These are phyloP conservation scores for Cordia subcordata DNA, from an alignment of 257 asterid genomes.

Conservation along the genomic window DNA sequence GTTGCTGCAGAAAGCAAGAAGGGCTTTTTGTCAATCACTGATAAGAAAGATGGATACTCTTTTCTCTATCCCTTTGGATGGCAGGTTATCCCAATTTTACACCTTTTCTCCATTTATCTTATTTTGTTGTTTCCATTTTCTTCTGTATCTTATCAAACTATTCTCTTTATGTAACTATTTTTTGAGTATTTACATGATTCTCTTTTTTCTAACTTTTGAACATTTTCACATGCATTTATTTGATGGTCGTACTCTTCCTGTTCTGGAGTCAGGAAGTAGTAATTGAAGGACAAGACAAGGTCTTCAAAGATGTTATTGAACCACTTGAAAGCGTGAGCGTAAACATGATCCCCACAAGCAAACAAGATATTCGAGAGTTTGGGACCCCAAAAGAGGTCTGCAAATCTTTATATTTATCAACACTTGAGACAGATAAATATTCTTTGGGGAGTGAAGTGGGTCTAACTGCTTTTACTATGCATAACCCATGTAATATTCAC, in stretches of 20 bases:
- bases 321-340: constrained; percentile 92
- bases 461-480: no score
- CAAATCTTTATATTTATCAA: not conserved
- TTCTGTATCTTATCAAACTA: not conserved
- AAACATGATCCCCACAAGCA: constrained; percentile 68
- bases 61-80: constrained; percentile 89
- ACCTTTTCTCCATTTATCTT: not conserved
- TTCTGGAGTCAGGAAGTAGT: constrained; percentile 57
- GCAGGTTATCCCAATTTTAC: constrained; percentile 50
- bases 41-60: constrained; percentile 80
- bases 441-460: no score
- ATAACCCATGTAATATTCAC: no score
- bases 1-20: constrained; percentile 68
- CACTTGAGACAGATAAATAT: no score
- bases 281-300: constrained; percentile 95
- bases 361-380: constrained; percentile 79
- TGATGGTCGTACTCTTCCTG: not conserved
- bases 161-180: not conserved
- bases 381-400: constrained; percentile 84
- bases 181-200: not conserved
- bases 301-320: constrained; percentile 90
- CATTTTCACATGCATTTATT: constrained; percentile 1
- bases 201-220: not conserved
- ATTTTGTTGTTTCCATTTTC: constrained; percentile 4
- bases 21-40: constrained; percentile 55